A percentile compares a stretch with the other conserved stretches of the same genome.
Evolutionary conservation across 805 yeast genomes (phyloP).

Genomic region (Ogataea salicorniae): DNA sequence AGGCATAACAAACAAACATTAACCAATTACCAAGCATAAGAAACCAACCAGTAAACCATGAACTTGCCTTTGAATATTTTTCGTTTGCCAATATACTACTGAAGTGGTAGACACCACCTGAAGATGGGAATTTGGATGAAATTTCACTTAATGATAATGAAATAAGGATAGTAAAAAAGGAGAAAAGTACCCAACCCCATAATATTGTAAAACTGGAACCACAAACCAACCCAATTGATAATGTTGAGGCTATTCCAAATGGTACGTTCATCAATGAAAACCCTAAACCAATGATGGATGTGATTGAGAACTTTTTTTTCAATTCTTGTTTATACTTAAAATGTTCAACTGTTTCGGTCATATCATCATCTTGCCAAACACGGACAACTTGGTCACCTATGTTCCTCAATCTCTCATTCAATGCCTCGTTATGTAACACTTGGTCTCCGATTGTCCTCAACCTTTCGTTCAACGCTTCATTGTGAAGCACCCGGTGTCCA

Average conservation of each 20-base stretch:
- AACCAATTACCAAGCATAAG: constrained; percentile 73
- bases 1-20: constrained; percentile 66
- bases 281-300: constrained; percentile 72
- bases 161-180: constrained; percentile 56
- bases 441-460: constrained; percentile 23
- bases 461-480: constrained; percentile 14
- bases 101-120: constrained; percentile 73
- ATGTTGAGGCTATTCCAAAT: constrained; percentile 67
- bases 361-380: constrained; percentile 38
- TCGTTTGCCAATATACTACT: constrained; percentile 65
- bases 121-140: constrained; percentile 69
- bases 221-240: constrained; percentile 65
- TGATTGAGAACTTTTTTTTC: constrained; percentile 60
- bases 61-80: constrained; percentile 48
- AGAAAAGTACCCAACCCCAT: constrained; percentile 69
- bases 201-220: constrained; percentile 76
- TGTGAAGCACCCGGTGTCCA: constrained; percentile 1
- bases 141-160: constrained; percentile 74
- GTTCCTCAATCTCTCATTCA: constrained; percentile 19
- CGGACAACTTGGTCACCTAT: constrained; percentile 28
- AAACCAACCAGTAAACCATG: constrained; percentile 81
- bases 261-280: constrained; percentile 82
- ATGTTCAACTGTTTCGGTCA: constrained; percentile 57
- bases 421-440: constrained; percentile 15
- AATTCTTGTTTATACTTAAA: constrained; percentile 71